Conservation (phyloP, 2,329 filamentous ascomycete genomes). For the Akanthomyces muscarius region DNA sequence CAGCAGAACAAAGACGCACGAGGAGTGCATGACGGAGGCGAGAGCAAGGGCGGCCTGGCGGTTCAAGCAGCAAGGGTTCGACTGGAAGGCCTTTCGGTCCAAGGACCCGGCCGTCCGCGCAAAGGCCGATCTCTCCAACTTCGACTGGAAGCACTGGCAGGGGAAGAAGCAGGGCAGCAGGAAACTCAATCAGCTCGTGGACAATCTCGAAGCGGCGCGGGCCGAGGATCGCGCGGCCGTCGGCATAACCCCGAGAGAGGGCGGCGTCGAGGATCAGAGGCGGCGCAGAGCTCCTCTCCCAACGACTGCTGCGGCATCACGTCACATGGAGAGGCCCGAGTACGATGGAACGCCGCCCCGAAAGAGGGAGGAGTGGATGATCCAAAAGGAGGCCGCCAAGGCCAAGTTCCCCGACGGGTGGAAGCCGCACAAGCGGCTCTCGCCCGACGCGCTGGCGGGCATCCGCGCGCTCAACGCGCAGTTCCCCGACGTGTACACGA, state of each 20-base stretch:
- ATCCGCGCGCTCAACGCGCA: conserved; percentile 78
- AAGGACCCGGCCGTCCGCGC: background rate
- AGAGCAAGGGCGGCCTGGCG: conserved; percentile 5
- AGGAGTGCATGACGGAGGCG: background rate
- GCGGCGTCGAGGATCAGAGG: background rate
- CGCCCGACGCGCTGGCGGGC: conserved; percentile 86
- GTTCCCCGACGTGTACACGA: conserved; percentile 74
- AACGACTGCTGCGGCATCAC: background rate
- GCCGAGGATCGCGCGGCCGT: conserved; percentile 7
- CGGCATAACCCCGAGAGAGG: background rate
- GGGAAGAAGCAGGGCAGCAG: conserved; percentile 3
- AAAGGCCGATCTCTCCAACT: conserved; percentile 1
- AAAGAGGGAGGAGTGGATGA: conserved; percentile 58
- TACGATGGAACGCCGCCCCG: background rate
- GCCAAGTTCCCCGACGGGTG: conserved; percentile 79
- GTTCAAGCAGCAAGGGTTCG: conserved; percentile 13
- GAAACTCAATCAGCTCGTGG: background rate
- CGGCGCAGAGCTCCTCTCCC: background rate
- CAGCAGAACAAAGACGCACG: background rate
- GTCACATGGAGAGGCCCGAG: background rate
- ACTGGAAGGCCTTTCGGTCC: conserved; percentile 14
- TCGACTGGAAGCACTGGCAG: conserved; percentile 11
- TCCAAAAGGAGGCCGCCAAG: conserved; percentile 70
- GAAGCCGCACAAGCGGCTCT: conserved; percentile 80
- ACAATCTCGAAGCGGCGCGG: conserved; percentile 8